Conservation (phyloP, 257 asterid genomes). For the Nicotiana tomentosiformis region DNA sequence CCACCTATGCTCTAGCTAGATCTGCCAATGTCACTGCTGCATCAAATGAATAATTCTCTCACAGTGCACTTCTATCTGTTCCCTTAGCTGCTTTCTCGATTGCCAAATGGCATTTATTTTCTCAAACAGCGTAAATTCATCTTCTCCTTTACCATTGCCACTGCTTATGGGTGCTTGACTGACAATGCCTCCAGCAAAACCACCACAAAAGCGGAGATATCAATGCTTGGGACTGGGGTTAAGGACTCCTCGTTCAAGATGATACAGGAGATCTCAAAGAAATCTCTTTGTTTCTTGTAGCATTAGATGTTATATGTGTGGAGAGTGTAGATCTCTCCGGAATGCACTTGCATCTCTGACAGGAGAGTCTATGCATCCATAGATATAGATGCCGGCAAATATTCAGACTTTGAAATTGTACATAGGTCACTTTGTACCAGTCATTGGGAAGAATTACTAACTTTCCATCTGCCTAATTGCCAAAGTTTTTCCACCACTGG, state of each 20-base stretch:
- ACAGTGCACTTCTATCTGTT: constrained; percentile 68
- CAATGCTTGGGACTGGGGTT: constrained; percentile 29
- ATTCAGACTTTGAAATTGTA: no score
- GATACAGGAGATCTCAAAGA: no score
- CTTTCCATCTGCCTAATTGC: no score
- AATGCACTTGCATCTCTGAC: no score
- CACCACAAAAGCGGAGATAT: constrained; percentile 65
- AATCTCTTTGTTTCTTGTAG: no score
- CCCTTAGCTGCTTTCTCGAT: constrained; percentile 43
- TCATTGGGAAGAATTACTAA: no score
- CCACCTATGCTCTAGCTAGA: constrained; percentile 66
- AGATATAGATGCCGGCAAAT: no score
- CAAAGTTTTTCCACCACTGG: no score
- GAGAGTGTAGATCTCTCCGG: no score
- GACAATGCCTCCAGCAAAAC: constrained; percentile 70
- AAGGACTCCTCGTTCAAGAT: constrained; percentile 12
- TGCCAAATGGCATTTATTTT: constrained; percentile 41
- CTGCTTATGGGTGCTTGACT: constrained; percentile 30
- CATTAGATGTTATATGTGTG: no score
- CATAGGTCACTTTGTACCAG: no score
- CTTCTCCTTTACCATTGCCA: constrained; percentile 18
- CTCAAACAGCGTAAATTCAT: constrained; percentile 20
- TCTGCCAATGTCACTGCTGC: constrained; percentile 57
- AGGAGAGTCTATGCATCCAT: no score
- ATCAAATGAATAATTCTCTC: constrained; percentile 60